Conservation (phyloP, 257 asterid genomes). For the Ajuga chamaepitys region DNA sequence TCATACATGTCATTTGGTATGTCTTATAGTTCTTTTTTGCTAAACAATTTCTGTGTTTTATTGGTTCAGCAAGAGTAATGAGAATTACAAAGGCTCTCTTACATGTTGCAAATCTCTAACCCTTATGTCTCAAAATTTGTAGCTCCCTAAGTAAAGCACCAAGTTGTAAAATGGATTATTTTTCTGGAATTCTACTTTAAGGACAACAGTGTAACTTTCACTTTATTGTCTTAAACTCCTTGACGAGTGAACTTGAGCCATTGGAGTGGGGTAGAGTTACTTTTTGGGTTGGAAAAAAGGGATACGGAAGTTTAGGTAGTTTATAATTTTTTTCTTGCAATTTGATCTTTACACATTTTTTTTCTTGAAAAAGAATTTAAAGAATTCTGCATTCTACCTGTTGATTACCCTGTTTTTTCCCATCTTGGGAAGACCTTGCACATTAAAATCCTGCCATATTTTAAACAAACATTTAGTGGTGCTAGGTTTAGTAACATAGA, state of each 20-base stretch:
- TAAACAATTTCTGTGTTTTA: not conserved
- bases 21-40: not conserved
- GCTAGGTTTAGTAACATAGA: not conserved
- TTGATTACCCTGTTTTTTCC: not conserved
- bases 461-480: not conserved
- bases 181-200: not conserved
- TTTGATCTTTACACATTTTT: not conserved
- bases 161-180: too few relatives aligned
- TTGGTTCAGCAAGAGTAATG: not conserved
- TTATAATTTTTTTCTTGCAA: not conserved
- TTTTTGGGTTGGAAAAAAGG: not conserved
- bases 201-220: not conserved
- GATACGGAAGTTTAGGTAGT: not conserved
- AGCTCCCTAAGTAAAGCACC: not conserved
- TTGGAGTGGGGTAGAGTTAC: not conserved
- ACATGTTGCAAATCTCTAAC: not conserved
- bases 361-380: not conserved
- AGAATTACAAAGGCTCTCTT: not conserved
- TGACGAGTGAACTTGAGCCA: not conserved
- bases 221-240: not conserved
- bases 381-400: not conserved
- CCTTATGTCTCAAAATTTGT: not conserved
- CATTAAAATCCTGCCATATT: not conserved
- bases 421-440: not conserved
- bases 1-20: conserved; percentile 96